Evolutionary conservation across 495 filamentous ascomycete genomes (phyloP).

Genomic region (Xylaria castorea): DNA sequence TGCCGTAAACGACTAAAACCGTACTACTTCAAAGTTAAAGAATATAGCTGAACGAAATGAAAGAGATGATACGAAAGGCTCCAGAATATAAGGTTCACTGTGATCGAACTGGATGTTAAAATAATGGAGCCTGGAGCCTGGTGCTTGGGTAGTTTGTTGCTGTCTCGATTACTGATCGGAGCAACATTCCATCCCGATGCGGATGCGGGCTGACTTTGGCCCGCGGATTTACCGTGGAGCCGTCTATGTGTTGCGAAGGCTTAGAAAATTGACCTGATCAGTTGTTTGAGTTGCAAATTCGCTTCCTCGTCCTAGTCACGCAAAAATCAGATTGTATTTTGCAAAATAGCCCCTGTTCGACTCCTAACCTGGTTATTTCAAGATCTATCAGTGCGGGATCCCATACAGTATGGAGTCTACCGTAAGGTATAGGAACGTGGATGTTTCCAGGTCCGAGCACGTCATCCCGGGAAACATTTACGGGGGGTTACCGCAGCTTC

Average conservation of each 20-base stretch:
- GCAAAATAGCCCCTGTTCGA: background rate
- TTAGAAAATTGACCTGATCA: background rate
- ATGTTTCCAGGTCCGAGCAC: background rate
- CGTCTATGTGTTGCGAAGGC: background rate
- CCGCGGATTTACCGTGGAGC: background rate
- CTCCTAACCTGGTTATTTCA: background rate
- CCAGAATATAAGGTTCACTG: no score
- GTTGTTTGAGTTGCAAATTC: background rate
- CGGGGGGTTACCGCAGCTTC: background rate
- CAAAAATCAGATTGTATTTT: background rate
- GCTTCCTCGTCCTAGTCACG: background rate
- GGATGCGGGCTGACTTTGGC: conserved; percentile 24
- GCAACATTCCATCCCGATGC: conserved; percentile 10
- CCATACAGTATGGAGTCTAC: background rate
- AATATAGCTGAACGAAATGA: no score
- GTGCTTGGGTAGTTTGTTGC: no score
- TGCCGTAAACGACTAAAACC: no score
- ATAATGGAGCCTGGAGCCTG: no score
- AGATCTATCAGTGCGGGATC: background rate
- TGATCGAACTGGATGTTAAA: no score
- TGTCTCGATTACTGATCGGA: background rate
- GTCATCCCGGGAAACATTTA: conserved; percentile 8
- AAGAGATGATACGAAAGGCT: no score
- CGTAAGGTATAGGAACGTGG: background rate
- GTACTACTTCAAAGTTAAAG: no score